A percentile compares a stretch with the other conserved stretches of the same genome.
These are phyloP conservation scores for Saccharomyces eubayanus DNA, from an alignment of 805 yeast species.

Conservation along the genomic window DNA sequence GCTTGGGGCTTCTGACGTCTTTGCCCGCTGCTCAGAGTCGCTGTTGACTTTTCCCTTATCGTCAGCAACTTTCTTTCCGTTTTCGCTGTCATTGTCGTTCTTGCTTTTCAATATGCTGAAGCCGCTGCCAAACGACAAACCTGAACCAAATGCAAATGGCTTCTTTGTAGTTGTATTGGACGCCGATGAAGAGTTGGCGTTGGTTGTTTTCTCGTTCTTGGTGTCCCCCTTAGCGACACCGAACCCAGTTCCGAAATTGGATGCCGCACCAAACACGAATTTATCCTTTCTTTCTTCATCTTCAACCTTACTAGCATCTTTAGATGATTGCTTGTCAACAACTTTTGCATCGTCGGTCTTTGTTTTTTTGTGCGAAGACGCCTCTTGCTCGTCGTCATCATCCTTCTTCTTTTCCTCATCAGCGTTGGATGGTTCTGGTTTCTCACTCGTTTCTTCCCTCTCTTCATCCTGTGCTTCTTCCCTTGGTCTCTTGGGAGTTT, in stretches of 20 bases:
- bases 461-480: conserved; percentile 19
- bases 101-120: conserved; percentile 22
- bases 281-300: conserved; percentile 30
- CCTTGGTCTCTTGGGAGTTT: conserved; percentile 4
- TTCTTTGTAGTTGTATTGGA: conserved; percentile 8
- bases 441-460: conserved; percentile 1
- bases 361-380: conserved; percentile 1
- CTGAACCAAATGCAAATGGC: conserved; percentile 37
- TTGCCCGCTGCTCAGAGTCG: conserved; percentile 6
- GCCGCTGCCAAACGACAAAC: conserved; percentile 36
- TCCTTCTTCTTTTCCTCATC: not conserved
- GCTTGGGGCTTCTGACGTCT: conserved; percentile 11
- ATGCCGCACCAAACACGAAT: conserved; percentile 49
- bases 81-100: conserved; percentile 4
- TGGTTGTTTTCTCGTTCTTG: conserved; percentile 2
- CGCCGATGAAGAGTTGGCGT: conserved; percentile 1
- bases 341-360: conserved; percentile 2
- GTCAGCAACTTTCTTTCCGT: conserved; percentile 9
- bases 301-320: conserved; percentile 1
- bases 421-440: not conserved
- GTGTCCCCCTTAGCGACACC: conserved; percentile 14
- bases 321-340: not conserved
- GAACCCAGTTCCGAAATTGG: conserved; percentile 40
- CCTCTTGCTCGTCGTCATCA: conserved; percentile 1
- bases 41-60: conserved; percentile 7